Evolutionary conservation across 2,329 filamentous ascomycete genomes (phyloP).

Genomic region (Colletotrichum filicis): DNA sequence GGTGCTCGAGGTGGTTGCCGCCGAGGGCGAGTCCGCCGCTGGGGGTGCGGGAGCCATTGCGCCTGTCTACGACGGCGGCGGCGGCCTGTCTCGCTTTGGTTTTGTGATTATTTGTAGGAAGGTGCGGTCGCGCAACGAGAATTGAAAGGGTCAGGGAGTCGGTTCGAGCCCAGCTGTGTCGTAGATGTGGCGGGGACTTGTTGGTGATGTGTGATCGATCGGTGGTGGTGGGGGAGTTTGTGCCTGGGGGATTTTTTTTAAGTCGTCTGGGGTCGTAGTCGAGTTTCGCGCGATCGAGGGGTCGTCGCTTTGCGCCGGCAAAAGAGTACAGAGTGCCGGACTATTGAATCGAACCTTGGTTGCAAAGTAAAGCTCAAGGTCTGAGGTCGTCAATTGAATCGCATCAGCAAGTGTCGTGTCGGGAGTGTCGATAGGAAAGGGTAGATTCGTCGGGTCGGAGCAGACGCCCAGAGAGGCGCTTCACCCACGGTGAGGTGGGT

Average conservation of each 20-base stretch:
- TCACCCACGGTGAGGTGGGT: background rate
- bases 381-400: background rate
- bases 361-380: background rate
- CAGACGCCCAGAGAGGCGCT: background rate
- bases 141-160: background rate
- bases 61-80: constrained; percentile 5
- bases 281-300: background rate
- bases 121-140: background rate
- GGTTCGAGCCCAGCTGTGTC: background rate
- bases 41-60: constrained; percentile 27
- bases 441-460: background rate
- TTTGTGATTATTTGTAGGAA: background rate
- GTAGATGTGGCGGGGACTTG: background rate
- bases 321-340: background rate
- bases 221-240: constrained; percentile 5
- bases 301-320: background rate
- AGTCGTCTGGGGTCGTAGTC: background rate
- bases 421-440: background rate
- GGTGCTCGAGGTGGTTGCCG: constrained; percentile 33
- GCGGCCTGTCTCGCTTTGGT: background rate
- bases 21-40: constrained; percentile 25
- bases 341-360: background rate
- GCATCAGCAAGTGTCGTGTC: background rate
- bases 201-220: background rate
- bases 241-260: background rate